These are phyloP conservation scores for Dentipellis fragilis DNA, from an alignment of 768 basidiomycete genomes.

Conservation along the genomic window DNA sequence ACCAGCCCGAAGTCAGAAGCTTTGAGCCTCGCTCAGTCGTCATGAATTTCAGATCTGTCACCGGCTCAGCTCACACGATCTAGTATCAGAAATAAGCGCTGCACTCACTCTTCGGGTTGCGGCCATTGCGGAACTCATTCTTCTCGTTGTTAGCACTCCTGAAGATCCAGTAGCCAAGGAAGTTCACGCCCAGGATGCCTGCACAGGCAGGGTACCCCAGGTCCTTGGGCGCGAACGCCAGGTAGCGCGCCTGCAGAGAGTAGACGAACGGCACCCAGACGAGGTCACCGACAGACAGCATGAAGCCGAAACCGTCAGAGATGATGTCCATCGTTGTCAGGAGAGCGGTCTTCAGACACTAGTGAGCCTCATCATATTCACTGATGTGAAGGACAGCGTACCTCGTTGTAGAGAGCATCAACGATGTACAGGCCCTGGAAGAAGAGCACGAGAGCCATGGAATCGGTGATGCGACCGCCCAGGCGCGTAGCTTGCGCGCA, in stretches of 20 bases:
- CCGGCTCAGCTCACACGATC: background rate
- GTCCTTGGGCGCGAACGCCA: conserved; percentile 81
- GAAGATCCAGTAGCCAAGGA: conserved; percentile 86
- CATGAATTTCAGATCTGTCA: conserved; percentile 64
- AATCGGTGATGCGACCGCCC: conserved; percentile 74
- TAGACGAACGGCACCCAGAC: conserved; percentile 94
- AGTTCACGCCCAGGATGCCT: conserved; percentile 53
- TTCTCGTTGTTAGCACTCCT: conserved; percentile 84
- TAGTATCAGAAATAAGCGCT: background rate
- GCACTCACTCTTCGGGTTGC: conserved; percentile 78
- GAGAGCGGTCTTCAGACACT: conserved; percentile 56
- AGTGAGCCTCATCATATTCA: background rate
- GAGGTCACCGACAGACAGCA: conserved; percentile 90
- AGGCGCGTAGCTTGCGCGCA: conserved; percentile 83
- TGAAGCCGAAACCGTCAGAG: conserved; percentile 96
- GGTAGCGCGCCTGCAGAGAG: conserved; percentile 86
- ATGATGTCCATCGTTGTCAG: conserved; percentile 97
- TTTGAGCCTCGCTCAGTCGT: conserved; percentile 81
- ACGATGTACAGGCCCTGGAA: conserved; percentile 85
- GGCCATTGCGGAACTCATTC: conserved; percentile 89
- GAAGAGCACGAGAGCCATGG: conserved; percentile 79
- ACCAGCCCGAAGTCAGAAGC: conserved; percentile 93
- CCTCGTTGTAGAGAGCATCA: conserved; percentile 88
- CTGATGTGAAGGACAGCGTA: conserved; percentile 20
- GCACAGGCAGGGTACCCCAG: conserved; percentile 53